These are phyloP conservation scores for Hypoxylon sp. DNA, from an alignment of 2,329 filamentous ascomycete species.

Conservation along the genomic window DNA sequence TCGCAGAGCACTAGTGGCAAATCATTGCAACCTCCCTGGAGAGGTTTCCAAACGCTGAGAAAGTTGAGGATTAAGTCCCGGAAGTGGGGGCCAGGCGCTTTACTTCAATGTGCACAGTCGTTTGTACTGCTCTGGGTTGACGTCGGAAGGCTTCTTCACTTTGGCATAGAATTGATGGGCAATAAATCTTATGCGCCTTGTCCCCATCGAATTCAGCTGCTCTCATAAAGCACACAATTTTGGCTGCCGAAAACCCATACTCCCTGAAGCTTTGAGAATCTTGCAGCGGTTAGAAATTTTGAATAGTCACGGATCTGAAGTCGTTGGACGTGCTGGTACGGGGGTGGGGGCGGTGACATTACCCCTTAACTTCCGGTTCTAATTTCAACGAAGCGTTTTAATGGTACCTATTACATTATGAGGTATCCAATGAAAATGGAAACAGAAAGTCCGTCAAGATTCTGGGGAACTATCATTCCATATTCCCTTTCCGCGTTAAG, in stretches of 20 bases:
- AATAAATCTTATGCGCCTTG: background rate
- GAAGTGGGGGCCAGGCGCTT: too few species aligned
- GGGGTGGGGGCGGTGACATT: background rate
- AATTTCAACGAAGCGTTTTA: background rate
- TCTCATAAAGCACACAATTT: background rate
- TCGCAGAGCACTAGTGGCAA: background rate
- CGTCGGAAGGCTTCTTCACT: too few species aligned
- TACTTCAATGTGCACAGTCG: too few species aligned
- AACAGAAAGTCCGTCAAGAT: background rate
- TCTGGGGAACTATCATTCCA: background rate
- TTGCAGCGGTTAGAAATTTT: background rate
- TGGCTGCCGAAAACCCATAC: background rate
- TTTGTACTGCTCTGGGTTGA: too few species aligned
- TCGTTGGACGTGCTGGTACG: background rate
- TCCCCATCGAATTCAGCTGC: background rate
- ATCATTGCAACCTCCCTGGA: background rate
- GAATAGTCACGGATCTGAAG: background rate
- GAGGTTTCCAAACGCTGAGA: background rate
- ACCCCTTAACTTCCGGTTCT: background rate
- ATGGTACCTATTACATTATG: too few species aligned
- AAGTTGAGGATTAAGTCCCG: background rate
- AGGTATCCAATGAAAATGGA: background rate
- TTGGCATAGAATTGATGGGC: background rate
- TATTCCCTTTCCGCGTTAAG: background rate
- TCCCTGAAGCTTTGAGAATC: background rate